Base-by-base conservation (phyloP, 129 eudicot genomes). In the Lactuca sativa region DNA sequence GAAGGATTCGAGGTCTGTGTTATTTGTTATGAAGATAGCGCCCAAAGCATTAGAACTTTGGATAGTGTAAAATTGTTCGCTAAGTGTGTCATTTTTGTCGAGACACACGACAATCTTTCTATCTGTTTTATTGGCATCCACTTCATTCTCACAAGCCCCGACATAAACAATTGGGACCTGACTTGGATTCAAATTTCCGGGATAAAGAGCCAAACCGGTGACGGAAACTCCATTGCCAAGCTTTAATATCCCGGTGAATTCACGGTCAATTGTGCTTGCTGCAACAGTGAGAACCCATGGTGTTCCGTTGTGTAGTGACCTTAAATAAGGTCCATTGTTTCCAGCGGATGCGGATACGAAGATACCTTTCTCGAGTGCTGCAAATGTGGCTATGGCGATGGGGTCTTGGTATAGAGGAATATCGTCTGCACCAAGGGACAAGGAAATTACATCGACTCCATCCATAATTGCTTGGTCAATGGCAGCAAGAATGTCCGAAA, bases 231-330 rank as follows among this genome's bases (percentile, higher is more conserved):
- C 89, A 64, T 82, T 90, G 17, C 87, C 95, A 38, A 90, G 88
- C 13, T 69, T 78, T n/a, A 90, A 33, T 0, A 36, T 65, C 9
- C 87, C 97, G 2, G 59, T 43, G 62, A 76, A 85, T 14, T 84
- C 95, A 2, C 97, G 82, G 17, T 90, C 97, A 3, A 85, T 31
- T 7, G 97, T 73, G 7, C 97, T 85, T 0, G 95, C 97, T 0
- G 95, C 91, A 18, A 90, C 97, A 0, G 85, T 90, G 54, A 90
- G 85, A 53, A 84, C 97, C 97, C 97, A 90, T 4, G 97, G 97
- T 10, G 85, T 76, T 8, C 97, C 97, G 59, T 87, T 90, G 59
- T 87, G 95, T 13, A 90, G 72, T 7, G 89, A 80, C 72, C 49
- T 69, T 15, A 69, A 6, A 67, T 31, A 77, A 4, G 95, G 97